phyloP scores from a whole-genome alignment of 129 eudicot species.

The Artemisia annua region DNA sequence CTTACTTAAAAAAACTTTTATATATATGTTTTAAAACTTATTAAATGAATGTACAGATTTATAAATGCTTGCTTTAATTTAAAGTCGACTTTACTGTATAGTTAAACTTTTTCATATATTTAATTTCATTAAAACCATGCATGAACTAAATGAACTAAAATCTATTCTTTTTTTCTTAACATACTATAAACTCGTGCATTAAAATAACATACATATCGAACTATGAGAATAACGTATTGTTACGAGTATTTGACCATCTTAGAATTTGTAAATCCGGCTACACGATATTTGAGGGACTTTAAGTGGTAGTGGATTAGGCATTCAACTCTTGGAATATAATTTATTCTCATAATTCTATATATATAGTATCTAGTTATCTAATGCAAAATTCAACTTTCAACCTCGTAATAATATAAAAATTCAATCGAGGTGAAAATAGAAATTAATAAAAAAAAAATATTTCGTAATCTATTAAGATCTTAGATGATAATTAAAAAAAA shows the following conservation, averaged over 20 bases:
- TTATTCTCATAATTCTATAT: not conserved
- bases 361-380: not conserved
- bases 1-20: not conserved
- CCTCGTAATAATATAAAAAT: not conserved
- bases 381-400: not conserved
- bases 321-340: not conserved
- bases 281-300: constrained; percentile 11
- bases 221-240: not conserved
- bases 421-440: not conserved
- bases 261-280: not conserved
- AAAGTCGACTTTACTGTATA: not conserved
- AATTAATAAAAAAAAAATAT: not conserved
- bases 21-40: not conserved
- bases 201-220: not conserved
- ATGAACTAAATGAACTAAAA: too few relatives aligned
- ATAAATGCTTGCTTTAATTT: not conserved
- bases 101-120: not conserved
- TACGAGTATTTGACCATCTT: not conserved
- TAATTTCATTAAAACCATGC: not conserved
- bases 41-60: too few relatives aligned
- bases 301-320: constrained; percentile 12
- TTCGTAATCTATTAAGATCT: not conserved
- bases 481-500: too few relatives aligned
- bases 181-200: not conserved
- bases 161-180: not conserved